A percentile compares a stretch with the other conserved stretches of the same genome.
These are phyloP conservation scores for Colletotrichum horii DNA, from an alignment of 2,329 filamentous ascomycete species.

Conservation along the genomic window DNA sequence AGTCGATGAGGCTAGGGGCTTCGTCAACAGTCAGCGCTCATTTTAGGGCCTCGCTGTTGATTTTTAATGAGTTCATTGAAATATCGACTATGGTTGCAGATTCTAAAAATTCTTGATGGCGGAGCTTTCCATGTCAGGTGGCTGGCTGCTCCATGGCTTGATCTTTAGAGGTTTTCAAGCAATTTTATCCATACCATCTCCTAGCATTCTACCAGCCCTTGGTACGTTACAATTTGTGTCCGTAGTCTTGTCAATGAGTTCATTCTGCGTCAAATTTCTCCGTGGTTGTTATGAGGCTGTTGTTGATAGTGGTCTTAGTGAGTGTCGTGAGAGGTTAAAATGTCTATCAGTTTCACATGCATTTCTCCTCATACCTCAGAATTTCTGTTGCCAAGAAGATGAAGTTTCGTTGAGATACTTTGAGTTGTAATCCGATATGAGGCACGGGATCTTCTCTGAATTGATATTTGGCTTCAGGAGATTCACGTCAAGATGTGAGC, in stretches of 20 bases:
- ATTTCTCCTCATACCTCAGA: background rate
- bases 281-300: fast-evolving
- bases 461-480: background rate
- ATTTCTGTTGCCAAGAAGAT: background rate
- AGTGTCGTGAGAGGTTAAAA: background rate
- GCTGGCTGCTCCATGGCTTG: background rate
- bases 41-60: background rate
- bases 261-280: fast-evolving
- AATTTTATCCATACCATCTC: background rate
- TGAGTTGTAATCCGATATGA: background rate
- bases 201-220: no score
- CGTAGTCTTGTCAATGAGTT: background rate
- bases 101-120: background rate
- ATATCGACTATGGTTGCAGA: background rate
- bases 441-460: background rate
- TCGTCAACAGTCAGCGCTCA: background rate
- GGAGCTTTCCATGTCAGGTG: background rate
- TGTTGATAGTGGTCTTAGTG: background rate
- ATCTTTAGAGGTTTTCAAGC: background rate
- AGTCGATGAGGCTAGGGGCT: background rate
- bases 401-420: background rate
- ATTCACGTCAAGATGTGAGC: background rate
- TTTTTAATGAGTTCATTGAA: background rate
- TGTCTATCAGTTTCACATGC: background rate
- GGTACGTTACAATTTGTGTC: no score